Base-by-base conservation (phyloP, 2,329 filamentous ascomycete genomes). In the Periglandula ipomoeae region DNA sequence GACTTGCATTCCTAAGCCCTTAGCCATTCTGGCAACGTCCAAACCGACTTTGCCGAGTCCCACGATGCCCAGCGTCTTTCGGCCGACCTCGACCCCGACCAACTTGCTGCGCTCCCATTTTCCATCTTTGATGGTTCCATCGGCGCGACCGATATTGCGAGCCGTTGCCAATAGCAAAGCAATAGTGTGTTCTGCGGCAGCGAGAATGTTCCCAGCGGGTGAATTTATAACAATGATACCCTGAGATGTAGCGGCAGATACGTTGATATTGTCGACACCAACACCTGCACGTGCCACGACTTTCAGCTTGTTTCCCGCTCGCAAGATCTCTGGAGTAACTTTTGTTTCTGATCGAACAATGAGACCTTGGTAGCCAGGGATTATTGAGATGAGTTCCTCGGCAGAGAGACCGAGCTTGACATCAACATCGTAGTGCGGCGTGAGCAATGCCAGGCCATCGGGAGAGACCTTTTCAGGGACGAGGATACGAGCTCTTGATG, bases 11-110 rank as follows among this genome's bases (percentile, higher is more conserved):
- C 85, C 85, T 23, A 91, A 68, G 0, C 87, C 86, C 47, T 82
- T 83, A 8, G 84, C 85, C 70, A 89, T 84, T n/a, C 85, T 74
- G 17, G 87, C 87, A 15, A 91, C 87, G 45, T 85, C 86, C 60
- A 90, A 73, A 20, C 87, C 87, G 24, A 91, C 86, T 69, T 90
- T 90, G n/a, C 87, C 87, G 23, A 90, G 67, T 1, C 87, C 87
- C 35, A 93, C 79, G 44, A 91, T 83, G 1, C 82, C 85, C 6
- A 91, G 70, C 1, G 79, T 85, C 69, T 90, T 91, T 41, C 82
- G 79, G 44, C 87, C 85, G 10, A 90, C 81, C 63, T 91, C 87
- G 17, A 89, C 78, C 4, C 87, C 87, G 0, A 89, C 83, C 3
- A 90, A 73, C 56, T 80, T 79, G 59, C 82, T 80, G 48, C 87